phyloP scores from a whole-genome alignment of 805 yeast species.

The Saturnispora saitoi region DNA sequence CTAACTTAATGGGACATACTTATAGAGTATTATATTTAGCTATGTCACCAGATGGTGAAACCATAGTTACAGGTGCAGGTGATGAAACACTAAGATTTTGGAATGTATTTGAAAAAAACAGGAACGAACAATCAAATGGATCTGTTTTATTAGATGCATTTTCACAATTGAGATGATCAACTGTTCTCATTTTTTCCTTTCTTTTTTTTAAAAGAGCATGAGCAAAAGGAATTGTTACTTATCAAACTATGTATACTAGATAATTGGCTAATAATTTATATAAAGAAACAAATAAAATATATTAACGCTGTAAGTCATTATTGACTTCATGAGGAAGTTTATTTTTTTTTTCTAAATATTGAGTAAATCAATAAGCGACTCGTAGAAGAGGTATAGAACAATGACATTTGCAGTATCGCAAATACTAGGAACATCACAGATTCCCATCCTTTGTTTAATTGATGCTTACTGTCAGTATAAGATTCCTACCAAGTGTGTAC shows the following conservation, averaged over 20 bases:
- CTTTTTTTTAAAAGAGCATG: neutral
- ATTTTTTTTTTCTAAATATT: neutral
- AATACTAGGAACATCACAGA: slow-evolving; percentile 44
- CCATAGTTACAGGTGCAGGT: slow-evolving; percentile 97
- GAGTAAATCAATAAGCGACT: neutral
- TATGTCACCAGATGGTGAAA: slow-evolving; percentile 91
- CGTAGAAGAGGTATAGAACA: neutral
- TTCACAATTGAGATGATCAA: slow-evolving; percentile 50
- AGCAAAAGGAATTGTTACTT: neutral
- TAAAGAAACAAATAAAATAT: neutral
- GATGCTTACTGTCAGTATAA: slow-evolving; percentile 37
- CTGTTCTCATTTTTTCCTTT: neutral
- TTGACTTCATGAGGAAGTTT: neutral
- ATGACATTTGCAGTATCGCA: slow-evolving; percentile 27
- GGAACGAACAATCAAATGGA: slow-evolving; percentile 47
- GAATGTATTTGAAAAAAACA: slow-evolving; percentile 83
- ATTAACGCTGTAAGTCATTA: neutral
- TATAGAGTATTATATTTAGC: slow-evolving; percentile 84
- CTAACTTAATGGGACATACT: slow-evolving; percentile 90
- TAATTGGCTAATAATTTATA: neutral
- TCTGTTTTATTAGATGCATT: slow-evolving; percentile 67
- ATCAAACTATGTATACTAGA: slow-evolving; percentile 8
- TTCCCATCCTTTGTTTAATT: slow-evolving; percentile 41
- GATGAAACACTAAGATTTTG: slow-evolving; percentile 94
- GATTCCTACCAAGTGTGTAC: slow-evolving; percentile 31